phyloP scores from a whole-genome alignment of 257 asterid genomes.

The Penstemon davidsonii region DNA sequence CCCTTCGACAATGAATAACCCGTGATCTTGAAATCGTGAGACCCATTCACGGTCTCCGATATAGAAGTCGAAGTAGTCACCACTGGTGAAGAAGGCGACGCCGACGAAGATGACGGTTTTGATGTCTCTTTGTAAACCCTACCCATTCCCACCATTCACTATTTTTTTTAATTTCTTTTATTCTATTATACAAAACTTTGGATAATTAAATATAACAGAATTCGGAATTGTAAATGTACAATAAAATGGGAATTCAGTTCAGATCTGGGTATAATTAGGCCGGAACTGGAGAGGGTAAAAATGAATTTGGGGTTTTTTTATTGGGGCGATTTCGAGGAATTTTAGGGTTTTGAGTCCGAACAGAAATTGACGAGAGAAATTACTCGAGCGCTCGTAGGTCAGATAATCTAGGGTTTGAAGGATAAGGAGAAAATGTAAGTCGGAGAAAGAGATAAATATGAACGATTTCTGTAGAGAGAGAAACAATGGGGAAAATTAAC shows the following conservation, averaged over 20 bases:
- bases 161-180: background rate
- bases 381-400: constrained; percentile 24
- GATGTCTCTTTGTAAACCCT: constrained; percentile 54
- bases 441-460: constrained; percentile 30
- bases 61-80: constrained; percentile 73
- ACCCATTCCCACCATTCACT: constrained; percentile 59
- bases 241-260: constrained; percentile 12
- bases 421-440: constrained; percentile 25
- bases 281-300: constrained; percentile 21
- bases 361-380: constrained; percentile 31
- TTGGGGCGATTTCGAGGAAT: constrained; percentile 31
- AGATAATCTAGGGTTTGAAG: constrained; percentile 35
- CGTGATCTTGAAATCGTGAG: constrained; percentile 80
- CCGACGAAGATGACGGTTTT: constrained; percentile 49
- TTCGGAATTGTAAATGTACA: background rate
- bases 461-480: constrained; percentile 2
- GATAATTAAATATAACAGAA: background rate
- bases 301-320: constrained; percentile 28
- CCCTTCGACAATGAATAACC: constrained; percentile 86
- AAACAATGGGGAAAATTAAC: background rate
- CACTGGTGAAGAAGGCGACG: constrained; percentile 43
- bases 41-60: constrained; percentile 78
- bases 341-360: constrained; percentile 24
- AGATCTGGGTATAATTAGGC: constrained; percentile 34
- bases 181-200: background rate